Percentiles rank a stretch among this genome's conserved stretches.
Evolutionary conservation across 805 yeast genomes (phyloP).

Genomic region (Hanseniaspora jakobsenii): DNA sequence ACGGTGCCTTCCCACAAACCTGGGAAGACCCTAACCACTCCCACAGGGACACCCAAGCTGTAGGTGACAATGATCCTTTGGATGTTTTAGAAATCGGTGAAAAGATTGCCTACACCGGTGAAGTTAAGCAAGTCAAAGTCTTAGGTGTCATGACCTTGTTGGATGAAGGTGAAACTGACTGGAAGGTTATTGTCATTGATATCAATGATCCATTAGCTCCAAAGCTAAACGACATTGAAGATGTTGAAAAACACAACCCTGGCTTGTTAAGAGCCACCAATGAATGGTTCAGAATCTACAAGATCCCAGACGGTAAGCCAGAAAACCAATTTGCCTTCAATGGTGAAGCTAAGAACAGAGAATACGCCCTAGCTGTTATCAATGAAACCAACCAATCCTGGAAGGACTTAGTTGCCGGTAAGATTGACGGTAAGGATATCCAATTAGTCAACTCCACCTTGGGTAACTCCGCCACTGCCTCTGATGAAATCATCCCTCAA

Average conservation of each 20-base stretch:
- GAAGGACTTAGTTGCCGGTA: conserved; percentile 60
- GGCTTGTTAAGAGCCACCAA: conserved; percentile 87
- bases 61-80: conserved; percentile 77
- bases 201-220: conserved; percentile 79
- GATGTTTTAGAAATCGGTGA: conserved; percentile 79
- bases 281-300: conserved; percentile 97
- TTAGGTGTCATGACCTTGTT: conserved; percentile 89
- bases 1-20: conserved; percentile 84
- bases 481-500: conserved; percentile 49
- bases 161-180: conserved; percentile 84
- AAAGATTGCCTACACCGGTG: conserved; percentile 52
- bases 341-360: conserved; percentile 79
- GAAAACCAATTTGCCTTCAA: conserved; percentile 93
- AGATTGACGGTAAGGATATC: conserved; percentile 53
- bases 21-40: conserved; percentile 79
- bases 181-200: conserved; percentile 87
- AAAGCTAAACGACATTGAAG: conserved; percentile 79
- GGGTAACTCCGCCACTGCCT: conserved; percentile 41
- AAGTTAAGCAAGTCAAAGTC: conserved; percentile 77
- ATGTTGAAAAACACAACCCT: conserved; percentile 80
- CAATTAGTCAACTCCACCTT: conserved; percentile 68
- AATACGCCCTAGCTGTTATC: conserved; percentile 74
- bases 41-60: conserved; percentile 55
- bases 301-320: conserved; percentile 96
- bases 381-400: conserved; percentile 77